These are phyloP conservation scores for Globisporangium iwayamae DNA, from an alignment of 352 stramenopile species.

Conservation along the genomic window DNA sequence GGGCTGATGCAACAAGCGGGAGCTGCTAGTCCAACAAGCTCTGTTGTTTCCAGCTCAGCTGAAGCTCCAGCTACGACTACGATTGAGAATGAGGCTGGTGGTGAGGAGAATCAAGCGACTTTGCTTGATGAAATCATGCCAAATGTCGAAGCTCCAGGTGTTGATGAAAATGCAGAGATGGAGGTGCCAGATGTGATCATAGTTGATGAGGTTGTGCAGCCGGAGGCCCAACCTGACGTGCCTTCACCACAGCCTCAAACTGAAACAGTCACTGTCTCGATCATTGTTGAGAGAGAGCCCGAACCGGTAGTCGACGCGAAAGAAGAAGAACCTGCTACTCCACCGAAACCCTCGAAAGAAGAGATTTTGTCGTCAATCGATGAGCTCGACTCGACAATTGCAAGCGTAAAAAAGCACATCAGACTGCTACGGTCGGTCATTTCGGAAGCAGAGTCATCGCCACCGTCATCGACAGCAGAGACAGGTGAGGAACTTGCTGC, in stretches of 20 bases:
- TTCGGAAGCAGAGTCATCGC: slow-evolving; percentile 26
- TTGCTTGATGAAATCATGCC: slow-evolving; percentile 4
- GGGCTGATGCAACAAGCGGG: slow-evolving; percentile 47
- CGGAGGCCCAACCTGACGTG: background rate
- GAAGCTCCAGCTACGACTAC: background rate
- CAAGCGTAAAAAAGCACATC: slow-evolving; percentile 70
- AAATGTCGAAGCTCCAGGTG: background rate
- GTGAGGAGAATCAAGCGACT: background rate
- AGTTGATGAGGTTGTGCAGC: background rate
- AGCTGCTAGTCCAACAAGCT: slow-evolving; percentile 10
- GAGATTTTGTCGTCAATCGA: slow-evolving; percentile 81
- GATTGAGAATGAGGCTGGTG: background rate
- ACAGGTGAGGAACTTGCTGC: background rate
- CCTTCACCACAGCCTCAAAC: background rate
- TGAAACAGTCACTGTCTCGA: background rate
- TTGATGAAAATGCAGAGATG: slow-evolving; percentile 7
- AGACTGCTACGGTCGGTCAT: slow-evolving; percentile 44
- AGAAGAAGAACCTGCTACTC: background rate
- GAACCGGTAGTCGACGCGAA: slow-evolving; percentile 10
- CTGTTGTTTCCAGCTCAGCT: slow-evolving; percentile 10
- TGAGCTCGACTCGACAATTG: slow-evolving; percentile 63
- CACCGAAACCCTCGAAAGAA: slow-evolving; percentile 58
- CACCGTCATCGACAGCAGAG: background rate
- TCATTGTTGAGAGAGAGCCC: background rate
- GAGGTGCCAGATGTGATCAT: background rate